Evolutionary conservation across 139 green algal species (phyloP).

Genomic region (Coccomyxa sp.): DNA sequence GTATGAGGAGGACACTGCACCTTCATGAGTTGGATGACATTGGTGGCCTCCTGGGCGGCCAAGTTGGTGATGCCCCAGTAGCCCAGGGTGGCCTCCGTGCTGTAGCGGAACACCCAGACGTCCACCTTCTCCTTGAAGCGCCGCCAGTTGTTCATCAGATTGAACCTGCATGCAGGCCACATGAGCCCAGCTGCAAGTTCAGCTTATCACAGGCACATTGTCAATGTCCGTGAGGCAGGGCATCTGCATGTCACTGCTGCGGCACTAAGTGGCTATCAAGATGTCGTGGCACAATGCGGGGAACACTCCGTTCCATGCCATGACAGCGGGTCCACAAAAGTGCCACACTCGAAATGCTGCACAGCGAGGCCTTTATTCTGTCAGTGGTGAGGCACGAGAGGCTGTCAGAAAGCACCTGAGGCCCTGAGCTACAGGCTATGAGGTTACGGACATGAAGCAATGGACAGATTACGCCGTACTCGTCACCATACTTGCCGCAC

Average conservation of each 20-base stretch:
- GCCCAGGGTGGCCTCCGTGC: background rate
- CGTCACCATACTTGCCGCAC: background rate
- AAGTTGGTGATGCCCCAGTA: slow-evolving; percentile 12
- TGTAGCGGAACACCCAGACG: slow-evolving; percentile 7
- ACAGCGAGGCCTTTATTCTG: background rate
- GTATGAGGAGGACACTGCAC: background rate
- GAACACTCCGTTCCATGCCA: no score
- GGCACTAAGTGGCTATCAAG: background rate
- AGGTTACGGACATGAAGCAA: no score
- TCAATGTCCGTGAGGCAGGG: background rate
- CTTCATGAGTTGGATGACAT: background rate
- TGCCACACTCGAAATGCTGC: background rate
- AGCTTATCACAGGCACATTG: no score
- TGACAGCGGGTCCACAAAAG: background rate
- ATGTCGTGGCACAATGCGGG: background rate
- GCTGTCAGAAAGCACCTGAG: no score
- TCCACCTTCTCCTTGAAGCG: slow-evolving; percentile 1
- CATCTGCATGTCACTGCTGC: background rate
- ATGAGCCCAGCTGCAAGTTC: no score
- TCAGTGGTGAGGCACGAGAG: background rate
- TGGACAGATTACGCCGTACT: background rate
- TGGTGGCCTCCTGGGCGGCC: background rate
- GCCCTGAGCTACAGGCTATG: no score
- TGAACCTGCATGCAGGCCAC: background rate
- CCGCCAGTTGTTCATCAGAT: slow-evolving; percentile 12